Conservation (phyloP, 306 rosid species). For the Pyrus betulifolia region DNA sequence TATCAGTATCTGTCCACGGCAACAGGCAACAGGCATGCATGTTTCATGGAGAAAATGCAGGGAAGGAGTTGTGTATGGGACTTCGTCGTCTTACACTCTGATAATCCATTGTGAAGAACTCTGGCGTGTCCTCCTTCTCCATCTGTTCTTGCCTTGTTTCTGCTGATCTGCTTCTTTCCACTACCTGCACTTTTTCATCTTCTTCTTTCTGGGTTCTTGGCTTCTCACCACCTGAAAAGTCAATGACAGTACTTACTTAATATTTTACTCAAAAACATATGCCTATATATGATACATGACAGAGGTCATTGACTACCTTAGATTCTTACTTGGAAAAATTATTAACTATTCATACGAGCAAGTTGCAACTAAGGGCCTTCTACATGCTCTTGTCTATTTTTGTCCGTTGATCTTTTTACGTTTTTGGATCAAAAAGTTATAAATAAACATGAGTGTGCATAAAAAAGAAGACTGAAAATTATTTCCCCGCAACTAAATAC, state of each 20-base stretch:
- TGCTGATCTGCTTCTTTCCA: constrained; percentile 15
- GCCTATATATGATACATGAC: not conserved
- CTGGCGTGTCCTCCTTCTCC: constrained; percentile 36
- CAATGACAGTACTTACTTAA: not conserved
- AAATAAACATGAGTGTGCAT: not conserved
- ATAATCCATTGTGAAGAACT: constrained; percentile 65
- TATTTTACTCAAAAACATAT: not conserved
- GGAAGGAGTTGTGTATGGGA: constrained; percentile 64
- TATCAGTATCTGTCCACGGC: not conserved
- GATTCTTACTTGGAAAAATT: not conserved
- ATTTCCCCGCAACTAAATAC: not conserved
- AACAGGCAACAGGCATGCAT: not conserved
- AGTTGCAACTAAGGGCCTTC: not conserved
- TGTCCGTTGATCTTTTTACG: not conserved
- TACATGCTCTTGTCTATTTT: not conserved
- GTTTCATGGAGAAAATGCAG: constrained; percentile 47
- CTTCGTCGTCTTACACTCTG: constrained; percentile 42
- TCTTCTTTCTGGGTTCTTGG: not conserved
- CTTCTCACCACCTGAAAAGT: not conserved
- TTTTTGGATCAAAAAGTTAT: too few relatives aligned
- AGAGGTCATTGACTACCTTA: not conserved
- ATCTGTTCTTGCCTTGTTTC: constrained; percentile 45
- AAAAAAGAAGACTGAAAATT: too few relatives aligned
- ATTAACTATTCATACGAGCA: not conserved
- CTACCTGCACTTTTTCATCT: constrained; percentile 16